Evolutionary conservation across 805 yeast species (phyloP).

Genomic region (Metschnikowia chrysomelidarum): DNA sequence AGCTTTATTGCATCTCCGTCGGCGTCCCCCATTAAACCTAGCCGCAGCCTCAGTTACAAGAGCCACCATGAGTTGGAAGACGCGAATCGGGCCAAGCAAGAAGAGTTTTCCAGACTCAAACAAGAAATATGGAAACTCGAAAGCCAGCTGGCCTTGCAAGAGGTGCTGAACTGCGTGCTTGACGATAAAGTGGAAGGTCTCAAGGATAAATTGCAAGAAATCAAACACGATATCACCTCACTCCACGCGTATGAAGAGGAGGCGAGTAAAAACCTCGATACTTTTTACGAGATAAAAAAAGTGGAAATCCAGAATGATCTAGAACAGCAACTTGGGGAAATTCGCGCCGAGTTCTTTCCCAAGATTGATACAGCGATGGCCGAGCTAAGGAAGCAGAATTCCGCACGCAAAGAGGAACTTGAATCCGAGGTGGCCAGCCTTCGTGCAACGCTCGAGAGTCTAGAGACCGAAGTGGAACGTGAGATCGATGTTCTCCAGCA

Average conservation of each 20-base stretch:
- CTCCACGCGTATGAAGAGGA: conserved; percentile 24
- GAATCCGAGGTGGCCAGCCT: conserved; percentile 9
- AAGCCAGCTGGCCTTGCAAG: conserved; percentile 38
- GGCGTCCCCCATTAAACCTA: neutral
- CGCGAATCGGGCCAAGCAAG: conserved; percentile 10
- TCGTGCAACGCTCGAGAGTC: conserved; percentile 7
- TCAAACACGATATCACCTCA: conserved; percentile 34
- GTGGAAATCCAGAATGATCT: conserved; percentile 23
- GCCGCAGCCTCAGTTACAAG: neutral
- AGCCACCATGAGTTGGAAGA: conserved; percentile 11
- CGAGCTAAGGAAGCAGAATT: conserved; percentile 12
- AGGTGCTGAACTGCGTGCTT: conserved; percentile 33
- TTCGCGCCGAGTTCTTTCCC: conserved; percentile 27
- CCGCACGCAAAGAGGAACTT: neutral
- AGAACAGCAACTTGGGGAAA: conserved; percentile 20
- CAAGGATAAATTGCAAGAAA: conserved; percentile 35
- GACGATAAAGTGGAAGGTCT: conserved; percentile 35
- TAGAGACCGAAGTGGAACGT: conserved; percentile 22
- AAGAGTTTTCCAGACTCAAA: conserved; percentile 10
- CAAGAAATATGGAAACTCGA: conserved; percentile 26
- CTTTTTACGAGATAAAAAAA: conserved; percentile 17
- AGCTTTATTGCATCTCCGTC: neutral
- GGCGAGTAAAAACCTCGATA: conserved; percentile 21
- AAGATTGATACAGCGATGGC: conserved; percentile 39
- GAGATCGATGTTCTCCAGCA: conserved; percentile 26